Evolutionary conservation across 352 stramenopile genomes (phyloP), one percentile per base, ranked within the genome.

Genomic region (Pseudoperonospora humuli): DNA sequence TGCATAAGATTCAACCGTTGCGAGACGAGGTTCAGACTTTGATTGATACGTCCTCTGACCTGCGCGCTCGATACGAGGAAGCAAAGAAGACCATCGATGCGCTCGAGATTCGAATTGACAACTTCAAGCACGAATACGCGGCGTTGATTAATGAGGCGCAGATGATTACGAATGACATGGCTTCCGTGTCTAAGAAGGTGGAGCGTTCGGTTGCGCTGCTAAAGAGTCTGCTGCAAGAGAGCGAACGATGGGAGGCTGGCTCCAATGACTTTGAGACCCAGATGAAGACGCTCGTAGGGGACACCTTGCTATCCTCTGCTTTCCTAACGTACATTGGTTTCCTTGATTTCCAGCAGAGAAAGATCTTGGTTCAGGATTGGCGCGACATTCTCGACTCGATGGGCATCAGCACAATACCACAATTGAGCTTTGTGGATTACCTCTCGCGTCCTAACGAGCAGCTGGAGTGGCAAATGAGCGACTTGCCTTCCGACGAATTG

Each of bases 261-360:
- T 94, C 92, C n/a, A 93, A 97, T 57, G 81, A 89, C 41, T 99
- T 99, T 43, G 83, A 98, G 52, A 62, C 79, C 13, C 93, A 99
- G 54, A 90, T 99, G 64, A 83, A 89, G 51, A 98, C 89, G 15
- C 72, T 99, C 11, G 88, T 98, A 18, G 97, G 96, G 14, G 96
- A 99, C 67, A 96, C 86, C 33, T 72, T 99, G 11, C 50, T 99
- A 13, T 92, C 86, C 26, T 95, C 94, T 34, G 94, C 91, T 0
- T 99, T 99, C 52, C 68, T 99, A 6, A 99, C 97, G 9, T 99
- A 99, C 62, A 84, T 91, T 19, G 95, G 97, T 14, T 98, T 98
- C 52, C 97, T 99, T 45, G 95, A 98, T 66, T 98, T 98, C 62
- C 96, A 97, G 51, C 91, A 96, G 50, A 84, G 97, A 31, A 91